Evolutionary conservation across 73 alveolate genomes (phyloP).

Genomic region (Stentor coeruleus): DNA sequence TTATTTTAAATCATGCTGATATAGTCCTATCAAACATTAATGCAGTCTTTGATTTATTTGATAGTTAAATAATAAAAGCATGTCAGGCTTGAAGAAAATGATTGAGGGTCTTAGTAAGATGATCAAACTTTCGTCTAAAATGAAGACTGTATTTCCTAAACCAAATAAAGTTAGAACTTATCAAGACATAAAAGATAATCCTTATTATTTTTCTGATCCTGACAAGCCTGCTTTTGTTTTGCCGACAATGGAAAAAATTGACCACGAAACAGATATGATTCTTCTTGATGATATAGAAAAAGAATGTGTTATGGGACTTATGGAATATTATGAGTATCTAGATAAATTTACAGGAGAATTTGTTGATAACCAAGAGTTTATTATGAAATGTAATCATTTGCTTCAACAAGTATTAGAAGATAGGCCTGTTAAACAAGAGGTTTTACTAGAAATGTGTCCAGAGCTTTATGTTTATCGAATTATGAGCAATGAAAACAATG

Average conservation of each 20-base stretch:
- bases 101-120: background rate
- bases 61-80: background rate
- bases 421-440: background rate
- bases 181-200: background rate
- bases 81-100: background rate
- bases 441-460: background rate
- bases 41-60: background rate
- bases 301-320: background rate
- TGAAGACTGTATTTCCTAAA: background rate
- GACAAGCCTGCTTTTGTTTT: background rate
- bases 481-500: background rate
- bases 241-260: background rate
- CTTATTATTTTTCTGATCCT: background rate
- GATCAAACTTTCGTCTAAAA: background rate
- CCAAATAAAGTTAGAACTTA: background rate
- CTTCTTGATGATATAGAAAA: background rate
- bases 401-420: background rate
- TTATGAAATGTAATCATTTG: background rate
- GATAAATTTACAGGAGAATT: background rate
- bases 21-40: background rate
- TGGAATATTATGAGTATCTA: background rate
- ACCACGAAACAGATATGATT: background rate
- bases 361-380: background rate
- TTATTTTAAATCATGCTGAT: background rate
- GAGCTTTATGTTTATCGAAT: background rate